A percentile compares a stretch with the other conserved stretches of the same genome.
These are phyloP conservation scores for Spongispora temasekensis DNA, from an alignment of 1,284 basidiomycete genomes.

Conservation along the genomic window DNA sequence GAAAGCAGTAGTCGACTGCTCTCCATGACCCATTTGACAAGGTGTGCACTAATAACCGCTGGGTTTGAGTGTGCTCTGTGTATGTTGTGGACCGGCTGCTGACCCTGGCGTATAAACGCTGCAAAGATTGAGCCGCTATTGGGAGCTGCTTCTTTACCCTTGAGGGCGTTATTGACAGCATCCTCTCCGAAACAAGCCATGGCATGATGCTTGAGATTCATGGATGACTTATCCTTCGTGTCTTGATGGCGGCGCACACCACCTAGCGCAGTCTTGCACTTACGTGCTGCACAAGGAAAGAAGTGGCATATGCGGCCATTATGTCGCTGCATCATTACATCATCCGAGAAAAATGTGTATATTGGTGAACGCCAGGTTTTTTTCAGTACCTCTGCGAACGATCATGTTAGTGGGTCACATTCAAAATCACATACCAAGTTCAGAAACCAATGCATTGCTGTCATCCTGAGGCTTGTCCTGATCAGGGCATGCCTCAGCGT, in stretches of 20 bases:
- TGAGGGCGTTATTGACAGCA: background rate
- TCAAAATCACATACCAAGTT: background rate
- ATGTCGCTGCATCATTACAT: background rate
- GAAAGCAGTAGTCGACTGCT: background rate
- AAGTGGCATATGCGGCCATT: background rate
- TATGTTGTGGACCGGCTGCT: background rate
- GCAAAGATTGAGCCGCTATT: background rate
- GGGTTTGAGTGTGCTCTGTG: background rate
- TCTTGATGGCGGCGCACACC: background rate
- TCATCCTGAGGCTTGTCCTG: background rate
- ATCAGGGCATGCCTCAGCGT: too few species aligned
- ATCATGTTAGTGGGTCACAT: background rate
- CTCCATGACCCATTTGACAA: conserved; percentile 1
- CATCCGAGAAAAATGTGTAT: background rate
- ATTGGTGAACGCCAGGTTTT: background rate
- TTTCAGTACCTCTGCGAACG: background rate
- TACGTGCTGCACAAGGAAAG: background rate
- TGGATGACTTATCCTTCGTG: background rate
- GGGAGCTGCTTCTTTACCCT: background rate
- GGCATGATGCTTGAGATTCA: background rate
- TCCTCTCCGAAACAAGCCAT: background rate
- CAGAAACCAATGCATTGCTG: background rate
- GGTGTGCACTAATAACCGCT: background rate
- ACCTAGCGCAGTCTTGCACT: background rate
- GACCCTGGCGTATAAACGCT: background rate